These are phyloP conservation scores for Aspergillus spinulosporus DNA, from an alignment of 2,329 filamentous ascomycete genomes.

Conservation along the genomic window DNA sequence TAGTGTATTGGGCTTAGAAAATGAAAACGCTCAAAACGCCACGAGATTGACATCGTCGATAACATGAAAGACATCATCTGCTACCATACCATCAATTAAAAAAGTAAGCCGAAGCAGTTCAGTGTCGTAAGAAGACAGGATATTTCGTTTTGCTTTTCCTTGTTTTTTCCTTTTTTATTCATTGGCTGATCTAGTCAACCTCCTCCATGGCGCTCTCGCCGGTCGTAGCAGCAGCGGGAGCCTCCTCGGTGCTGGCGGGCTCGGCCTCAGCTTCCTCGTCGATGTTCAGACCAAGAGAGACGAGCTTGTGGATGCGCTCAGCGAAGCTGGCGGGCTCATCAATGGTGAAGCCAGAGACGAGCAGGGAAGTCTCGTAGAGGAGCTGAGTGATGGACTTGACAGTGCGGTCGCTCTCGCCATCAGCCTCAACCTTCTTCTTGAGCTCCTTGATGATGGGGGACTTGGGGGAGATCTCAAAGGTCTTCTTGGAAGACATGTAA, in stretches of 20 bases:
- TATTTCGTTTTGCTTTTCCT: constrained; percentile 20
- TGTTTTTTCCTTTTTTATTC: constrained; percentile 12
- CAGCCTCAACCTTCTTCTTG: constrained; percentile 97
- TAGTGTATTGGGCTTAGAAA: constrained; percentile 19
- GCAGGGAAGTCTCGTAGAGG: constrained; percentile 96
- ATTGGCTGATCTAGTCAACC: constrained; percentile 73
- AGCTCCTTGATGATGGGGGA: constrained; percentile 97
- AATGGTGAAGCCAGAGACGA: constrained; percentile 99
- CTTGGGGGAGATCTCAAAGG: constrained; percentile 99
- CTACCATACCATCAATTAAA: constrained; percentile 21
- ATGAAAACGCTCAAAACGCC: constrained; percentile 30
- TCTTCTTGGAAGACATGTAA: constrained; percentile 99
- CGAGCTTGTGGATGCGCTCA: constrained; percentile 99
- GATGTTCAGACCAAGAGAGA: constrained; percentile 95
- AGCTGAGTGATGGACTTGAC: constrained; percentile 99
- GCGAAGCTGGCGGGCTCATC: constrained; percentile 97
- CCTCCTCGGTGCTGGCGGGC: constrained; percentile 55
- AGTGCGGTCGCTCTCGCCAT: constrained; percentile 97
- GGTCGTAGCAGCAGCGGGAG: constrained; percentile 62
- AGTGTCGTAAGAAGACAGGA: constrained; percentile 20
- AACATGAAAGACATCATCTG: constrained; percentile 18
- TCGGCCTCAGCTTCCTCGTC: constrained; percentile 85
- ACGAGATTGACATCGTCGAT: constrained; percentile 20
- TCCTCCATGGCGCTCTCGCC: constrained; percentile 99
- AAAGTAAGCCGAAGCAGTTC: constrained; percentile 20